Conservation (phyloP, 2,329 filamentous ascomycete species). For the Cadophora gregata region DNA sequence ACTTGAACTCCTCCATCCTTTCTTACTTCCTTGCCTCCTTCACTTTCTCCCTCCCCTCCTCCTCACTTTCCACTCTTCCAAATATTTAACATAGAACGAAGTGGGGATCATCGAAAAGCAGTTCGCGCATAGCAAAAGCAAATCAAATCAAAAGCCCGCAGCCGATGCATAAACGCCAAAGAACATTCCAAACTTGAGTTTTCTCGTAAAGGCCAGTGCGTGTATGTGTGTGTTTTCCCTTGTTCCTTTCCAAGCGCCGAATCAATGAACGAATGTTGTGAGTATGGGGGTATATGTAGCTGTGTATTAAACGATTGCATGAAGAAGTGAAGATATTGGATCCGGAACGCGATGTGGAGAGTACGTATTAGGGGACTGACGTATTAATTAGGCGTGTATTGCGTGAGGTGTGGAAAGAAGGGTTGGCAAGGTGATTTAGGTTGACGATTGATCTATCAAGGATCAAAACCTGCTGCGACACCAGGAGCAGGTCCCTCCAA, state of each 20-base stretch:
- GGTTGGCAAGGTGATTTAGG: neutral
- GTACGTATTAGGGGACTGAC: neutral
- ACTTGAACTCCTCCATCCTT: neutral
- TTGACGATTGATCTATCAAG: constrained; percentile 24
- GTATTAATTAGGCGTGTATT: neutral
- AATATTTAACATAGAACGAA: constrained; percentile 14
- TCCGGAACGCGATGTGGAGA: neutral
- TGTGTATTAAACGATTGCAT: constrained; percentile 15
- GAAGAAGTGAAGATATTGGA: neutral
- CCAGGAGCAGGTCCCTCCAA: constrained; percentile 45
- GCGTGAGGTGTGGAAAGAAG: neutral
- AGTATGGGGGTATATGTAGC: constrained; percentile 1
- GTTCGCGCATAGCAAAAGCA: constrained; percentile 9
- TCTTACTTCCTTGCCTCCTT: neutral
- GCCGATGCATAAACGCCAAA: constrained; percentile 19
- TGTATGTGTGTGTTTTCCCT: neutral
- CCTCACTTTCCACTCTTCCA: constrained; percentile 11
- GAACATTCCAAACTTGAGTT: constrained; percentile 3
- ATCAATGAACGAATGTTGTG: neutral
- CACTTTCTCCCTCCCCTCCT: neutral
- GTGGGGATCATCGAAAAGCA: constrained; percentile 16
- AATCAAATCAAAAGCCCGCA: constrained; percentile 7
- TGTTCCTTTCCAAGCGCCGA: neutral
- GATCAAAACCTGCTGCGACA: constrained; percentile 43
- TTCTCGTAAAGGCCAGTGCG: constrained; percentile 10